Evolutionary conservation across 2,329 filamentous ascomycete species (phyloP).

Genomic region (Alternaria panax): DNA sequence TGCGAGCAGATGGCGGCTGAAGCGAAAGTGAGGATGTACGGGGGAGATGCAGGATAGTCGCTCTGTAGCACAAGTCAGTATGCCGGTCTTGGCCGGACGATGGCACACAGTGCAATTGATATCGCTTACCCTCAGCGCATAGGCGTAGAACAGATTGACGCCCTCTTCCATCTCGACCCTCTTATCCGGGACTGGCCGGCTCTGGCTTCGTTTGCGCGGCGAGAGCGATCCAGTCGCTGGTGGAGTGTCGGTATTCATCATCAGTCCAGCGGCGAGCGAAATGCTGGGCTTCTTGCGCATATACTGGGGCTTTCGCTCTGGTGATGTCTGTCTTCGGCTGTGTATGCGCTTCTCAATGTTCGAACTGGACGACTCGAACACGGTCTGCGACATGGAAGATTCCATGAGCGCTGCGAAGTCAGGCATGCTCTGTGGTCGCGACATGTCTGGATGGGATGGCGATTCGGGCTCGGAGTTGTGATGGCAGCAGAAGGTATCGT

Average conservation of each 20-base stretch:
- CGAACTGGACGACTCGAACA: constrained; percentile 30
- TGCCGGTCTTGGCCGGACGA: neutral
- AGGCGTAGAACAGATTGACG: constrained; percentile 45
- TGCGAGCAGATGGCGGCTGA: constrained; percentile 39
- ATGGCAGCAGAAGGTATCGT: constrained; percentile 19
- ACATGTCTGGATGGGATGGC: constrained; percentile 21
- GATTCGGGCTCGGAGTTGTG: constrained; percentile 1
- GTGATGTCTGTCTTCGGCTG: constrained; percentile 30
- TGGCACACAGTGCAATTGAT: neutral
- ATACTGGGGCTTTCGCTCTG: constrained; percentile 26
- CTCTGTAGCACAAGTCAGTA: constrained; percentile 31
- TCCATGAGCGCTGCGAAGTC: constrained; percentile 45
- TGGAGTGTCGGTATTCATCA: constrained; percentile 40
- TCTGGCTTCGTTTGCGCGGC: constrained; percentile 25
- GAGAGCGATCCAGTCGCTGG: constrained; percentile 16
- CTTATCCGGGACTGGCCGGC: constrained; percentile 12
- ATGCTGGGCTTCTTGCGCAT: constrained; percentile 44
- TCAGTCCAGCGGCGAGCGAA: constrained; percentile 47
- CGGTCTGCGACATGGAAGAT: constrained; percentile 27
- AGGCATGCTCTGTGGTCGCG: constrained; percentile 46
- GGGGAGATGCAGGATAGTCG: constrained; percentile 42
- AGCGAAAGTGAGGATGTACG: constrained; percentile 46
- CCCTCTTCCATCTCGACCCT: constrained; percentile 17
- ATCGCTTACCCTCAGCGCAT: constrained; percentile 42
- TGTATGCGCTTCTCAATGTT: constrained; percentile 34